Evolutionary conservation across 257 asterid genomes (phyloP).

Genomic region (Leonotis leonurus): DNA sequence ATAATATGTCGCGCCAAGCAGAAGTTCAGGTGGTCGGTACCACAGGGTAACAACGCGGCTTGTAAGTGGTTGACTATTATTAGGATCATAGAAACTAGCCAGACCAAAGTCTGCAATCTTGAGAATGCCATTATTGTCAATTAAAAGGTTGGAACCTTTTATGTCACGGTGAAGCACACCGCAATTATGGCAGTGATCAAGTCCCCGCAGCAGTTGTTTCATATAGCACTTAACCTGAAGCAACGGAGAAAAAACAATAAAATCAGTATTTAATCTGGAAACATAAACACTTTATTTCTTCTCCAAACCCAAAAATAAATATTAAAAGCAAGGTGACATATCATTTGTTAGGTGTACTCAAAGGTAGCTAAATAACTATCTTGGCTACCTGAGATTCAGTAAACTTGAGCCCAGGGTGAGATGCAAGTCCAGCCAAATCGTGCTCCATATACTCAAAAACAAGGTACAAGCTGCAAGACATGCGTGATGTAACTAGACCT

Average conservation of each 20-base stretch:
- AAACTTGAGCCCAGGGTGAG: slow-evolving; percentile 77
- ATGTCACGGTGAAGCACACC: slow-evolving; percentile 91
- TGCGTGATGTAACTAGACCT: slow-evolving; percentile 90
- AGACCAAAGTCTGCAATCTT: slow-evolving; percentile 96
- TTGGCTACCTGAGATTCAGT: slow-evolving; percentile 77
- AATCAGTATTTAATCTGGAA: background rate
- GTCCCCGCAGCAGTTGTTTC: slow-evolving; percentile 80
- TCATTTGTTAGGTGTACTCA: background rate
- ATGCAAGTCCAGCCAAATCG: slow-evolving; percentile 87
- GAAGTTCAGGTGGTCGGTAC: slow-evolving; percentile 97
- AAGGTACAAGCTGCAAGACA: slow-evolving; percentile 93
- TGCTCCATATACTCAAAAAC: slow-evolving; percentile 98
- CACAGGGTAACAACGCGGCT: slow-evolving; percentile 96
- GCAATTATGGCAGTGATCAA: slow-evolving; percentile 80
- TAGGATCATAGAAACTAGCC: slow-evolving; percentile 74
- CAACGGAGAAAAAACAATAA: background rate
- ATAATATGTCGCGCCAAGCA: slow-evolving; percentile 89
- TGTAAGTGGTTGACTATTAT: slow-evolving; percentile 68
- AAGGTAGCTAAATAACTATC: background rate
- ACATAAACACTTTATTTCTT: background rate
- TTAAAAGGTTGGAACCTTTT: slow-evolving; percentile 88
- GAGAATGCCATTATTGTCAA: slow-evolving; percentile 75
- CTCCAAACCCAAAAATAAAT: background rate
- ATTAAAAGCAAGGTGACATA: background rate
- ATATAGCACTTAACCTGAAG: slow-evolving; percentile 85